A percentile compares a stretch with the other conserved stretches of the same genome.
phyloP scores from a whole-genome alignment of 805 yeast genomes.

The Torulaspora delbrueckii region DNA sequence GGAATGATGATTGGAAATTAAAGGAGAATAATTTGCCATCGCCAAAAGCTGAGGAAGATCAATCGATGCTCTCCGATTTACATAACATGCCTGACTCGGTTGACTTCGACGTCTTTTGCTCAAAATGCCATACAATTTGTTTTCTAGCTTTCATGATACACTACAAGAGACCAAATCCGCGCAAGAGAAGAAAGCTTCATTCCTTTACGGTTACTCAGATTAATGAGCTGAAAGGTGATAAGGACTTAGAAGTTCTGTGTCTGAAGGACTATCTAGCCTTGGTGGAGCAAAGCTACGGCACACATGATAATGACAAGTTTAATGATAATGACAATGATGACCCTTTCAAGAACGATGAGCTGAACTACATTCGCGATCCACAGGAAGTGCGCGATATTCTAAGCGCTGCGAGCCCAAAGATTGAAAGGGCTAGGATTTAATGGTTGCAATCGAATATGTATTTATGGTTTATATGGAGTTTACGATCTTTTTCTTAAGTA shows the following conservation, averaged over 20 bases:
- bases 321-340: slow-evolving; percentile 7
- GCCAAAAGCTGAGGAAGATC: slow-evolving; percentile 7
- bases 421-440: slow-evolving; percentile 8
- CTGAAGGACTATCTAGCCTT: slow-evolving; percentile 13
- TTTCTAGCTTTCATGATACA: slow-evolving; percentile 35
- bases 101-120: slow-evolving; percentile 34
- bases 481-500: background rate
- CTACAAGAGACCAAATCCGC: slow-evolving; percentile 6
- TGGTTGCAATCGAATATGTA: background rate
- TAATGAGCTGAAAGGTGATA: slow-evolving; percentile 15
- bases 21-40: slow-evolving; percentile 4
- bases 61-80: background rate
- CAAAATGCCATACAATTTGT: slow-evolving; percentile 37
- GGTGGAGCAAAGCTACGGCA: slow-evolving; percentile 14
- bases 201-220: slow-evolving; percentile 10
- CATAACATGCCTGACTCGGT: slow-evolving; percentile 14
- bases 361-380: slow-evolving; percentile 18
- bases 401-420: slow-evolving; percentile 11
- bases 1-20: background rate
- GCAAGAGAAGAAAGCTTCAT: slow-evolving; percentile 19
- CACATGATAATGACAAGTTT: slow-evolving; percentile 11
- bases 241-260: slow-evolving; percentile 16
- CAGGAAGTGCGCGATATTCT: slow-evolving; percentile 17
- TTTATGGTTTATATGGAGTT: background rate
- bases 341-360: slow-evolving; percentile 14